Evolutionary conservation across 73 alveolate species (phyloP).

Genomic region (Paramecium sexaurelia): DNA sequence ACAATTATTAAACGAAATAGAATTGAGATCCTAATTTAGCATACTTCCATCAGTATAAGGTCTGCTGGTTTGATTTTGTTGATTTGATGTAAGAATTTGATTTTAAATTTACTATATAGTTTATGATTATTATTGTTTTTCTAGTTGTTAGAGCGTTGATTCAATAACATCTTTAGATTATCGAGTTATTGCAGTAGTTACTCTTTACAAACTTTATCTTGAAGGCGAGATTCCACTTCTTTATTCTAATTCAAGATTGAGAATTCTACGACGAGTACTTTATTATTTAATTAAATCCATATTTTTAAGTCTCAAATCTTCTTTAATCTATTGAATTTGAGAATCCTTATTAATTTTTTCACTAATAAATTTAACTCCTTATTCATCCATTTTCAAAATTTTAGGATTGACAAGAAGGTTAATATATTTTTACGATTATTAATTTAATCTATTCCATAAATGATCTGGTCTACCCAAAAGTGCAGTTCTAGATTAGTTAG

Average conservation of each 20-base stretch:
- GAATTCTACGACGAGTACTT: background rate
- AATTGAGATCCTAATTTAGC: background rate
- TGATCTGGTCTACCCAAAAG: constrained; percentile 50
- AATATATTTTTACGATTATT: constrained; percentile 20
- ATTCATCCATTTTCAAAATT: constrained; percentile 32
- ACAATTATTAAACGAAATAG: background rate
- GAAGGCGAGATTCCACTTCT: constrained; percentile 37
- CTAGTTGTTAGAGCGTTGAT: background rate
- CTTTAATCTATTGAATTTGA: background rate
- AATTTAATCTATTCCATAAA: constrained; percentile 6
- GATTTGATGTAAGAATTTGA: background rate
- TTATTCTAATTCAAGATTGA: background rate
- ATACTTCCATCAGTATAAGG: constrained; percentile 37
- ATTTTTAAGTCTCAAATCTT: constrained; percentile 10
- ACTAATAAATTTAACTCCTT: background rate
- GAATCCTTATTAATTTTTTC: background rate
- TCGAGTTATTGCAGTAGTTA: background rate
- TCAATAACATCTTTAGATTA: background rate
- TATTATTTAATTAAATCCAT: background rate
- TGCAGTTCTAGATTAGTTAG: background rate
- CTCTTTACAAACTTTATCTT: background rate
- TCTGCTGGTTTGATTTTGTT: background rate
- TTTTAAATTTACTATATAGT: background rate
- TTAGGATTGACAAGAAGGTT: constrained; percentile 18
- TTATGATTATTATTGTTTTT: background rate